Evolutionary conservation across 306 rosid genomes (phyloP), one percentile per base, ranked within the genome.

Genomic region (Lathyrus aphaca): DNA sequence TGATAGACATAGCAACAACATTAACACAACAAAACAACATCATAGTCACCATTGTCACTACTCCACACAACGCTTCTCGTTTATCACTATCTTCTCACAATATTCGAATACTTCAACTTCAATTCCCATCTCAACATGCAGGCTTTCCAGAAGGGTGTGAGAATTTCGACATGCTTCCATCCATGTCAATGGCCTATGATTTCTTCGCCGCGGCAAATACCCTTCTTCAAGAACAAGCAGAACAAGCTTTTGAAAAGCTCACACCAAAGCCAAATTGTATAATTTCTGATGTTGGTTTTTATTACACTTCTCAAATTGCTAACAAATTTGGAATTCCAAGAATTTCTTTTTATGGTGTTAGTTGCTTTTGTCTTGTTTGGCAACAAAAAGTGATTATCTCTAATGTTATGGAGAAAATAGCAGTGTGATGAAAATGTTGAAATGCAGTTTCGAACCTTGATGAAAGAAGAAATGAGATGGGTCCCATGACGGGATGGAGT

Each of bases 121-220:
- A 32, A 3, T 72, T 83, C 23, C 82, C 87, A 48, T 68, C 75
- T 44, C 4, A 75, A 18, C 61, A 79, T 9, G 68, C 65, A 23
- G 92, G 89, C 0, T 62, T 85, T 5, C 96, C 96, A 4, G 9
- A 79, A 14, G 89, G 89, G 3, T 87, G 89, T 30, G 92, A 89
- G 68, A 89, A 80, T 82, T 45, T 83, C 2, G 92, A 89, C 70
- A 74, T 76, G 82, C 45, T 87, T 0, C 92, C 90, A 67, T 85
- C 92, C 10, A 37, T 66, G 67, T 57, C 51, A 8, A 37, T 81
- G 68, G 65, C 17, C 2, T 3, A n/a, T n/a, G n/a, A n/a, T n/a
- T n/a, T n/a, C n/a, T n/a, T n/a, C n/a, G n/a, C n/a, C n/a, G n/a
- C n/a, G 38, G 56, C 71, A 3, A 45, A 45, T 38, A 53, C 10